phyloP scores from a whole-genome alignment of 208 protist species.

The Crithidia brevicula region DNA sequence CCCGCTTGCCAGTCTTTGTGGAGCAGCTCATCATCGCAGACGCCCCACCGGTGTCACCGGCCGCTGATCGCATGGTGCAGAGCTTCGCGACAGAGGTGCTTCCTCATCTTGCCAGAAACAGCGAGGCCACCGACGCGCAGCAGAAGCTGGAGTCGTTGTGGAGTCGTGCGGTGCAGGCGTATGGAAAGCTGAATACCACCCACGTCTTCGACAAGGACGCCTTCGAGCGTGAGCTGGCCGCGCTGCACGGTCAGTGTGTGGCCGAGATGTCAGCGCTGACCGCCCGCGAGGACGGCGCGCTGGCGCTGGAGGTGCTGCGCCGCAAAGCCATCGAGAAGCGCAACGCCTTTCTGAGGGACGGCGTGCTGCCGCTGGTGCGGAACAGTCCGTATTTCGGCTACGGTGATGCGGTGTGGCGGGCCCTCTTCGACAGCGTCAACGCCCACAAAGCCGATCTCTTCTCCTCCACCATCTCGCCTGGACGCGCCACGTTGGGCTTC shows the following conservation, averaged over 20 bases:
- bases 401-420: conserved; percentile 72
- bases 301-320: conserved; percentile 82
- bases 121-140: conserved; percentile 7
- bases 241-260: conserved; percentile 31
- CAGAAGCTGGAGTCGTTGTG: conserved; percentile 43
- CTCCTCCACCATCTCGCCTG: conserved; percentile 12
- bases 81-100: conserved; percentile 63
- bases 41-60: conserved; percentile 59
- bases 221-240: conserved; percentile 54
- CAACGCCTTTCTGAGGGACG: conserved; percentile 60
- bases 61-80: conserved; percentile 54
- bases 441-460: conserved; percentile 51
- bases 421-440: conserved; percentile 66
- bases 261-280: conserved; percentile 30
- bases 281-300: conserved; percentile 34
- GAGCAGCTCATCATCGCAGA: conserved; percentile 45
- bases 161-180: conserved; percentile 40
- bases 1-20: conserved; percentile 68
- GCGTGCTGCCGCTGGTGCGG: conserved; percentile 47
- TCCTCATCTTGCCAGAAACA: conserved; percentile 31
- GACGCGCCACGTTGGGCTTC: conserved; percentile 44
- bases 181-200: conserved; percentile 28
- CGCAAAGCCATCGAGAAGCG: conserved; percentile 65
- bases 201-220: conserved; percentile 56
- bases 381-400: conserved; percentile 61